Base-by-base conservation (phyloP, 306 rosid genomes). In the peach (Prunus persica) region DNA sequence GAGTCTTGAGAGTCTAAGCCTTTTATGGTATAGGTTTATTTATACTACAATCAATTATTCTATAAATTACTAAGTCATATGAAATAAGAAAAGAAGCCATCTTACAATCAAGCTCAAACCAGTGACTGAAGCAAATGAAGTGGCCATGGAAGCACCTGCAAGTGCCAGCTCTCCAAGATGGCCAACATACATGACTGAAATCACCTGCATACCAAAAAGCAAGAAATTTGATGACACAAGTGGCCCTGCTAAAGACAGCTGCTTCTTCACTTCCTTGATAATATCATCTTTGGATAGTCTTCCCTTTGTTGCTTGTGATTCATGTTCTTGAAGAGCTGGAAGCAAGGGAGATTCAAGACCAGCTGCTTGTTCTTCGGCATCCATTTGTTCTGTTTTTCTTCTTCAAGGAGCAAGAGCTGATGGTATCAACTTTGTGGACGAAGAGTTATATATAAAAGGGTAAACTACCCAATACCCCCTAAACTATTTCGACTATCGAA, bases 101-200 rank as follows among this genome's bases (percentile, higher is more conserved):
- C 80, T 69, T 73, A 85, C 88, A 74, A 85, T 66, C 32, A 82
- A 71, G 72, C 84, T 85, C 67, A 82, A 76, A 22, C 86, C 86
- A 57, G 89, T 82, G 6, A 85, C 86, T 0, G 80, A 68, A 9
- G 84, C 84, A 24, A 85, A 85, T 9, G 89, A 85, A 62, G 84
- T 85, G 32, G 86, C 89, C 84, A 82, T 72, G 1, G 82, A 82
- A 47, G 86, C 86, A 65, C 82, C 79, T 19, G 88, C 68, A 47
- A 85, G 84, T 64, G 88, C 45, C 2, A 85, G 77, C 78, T 82
- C 82, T 15, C 89, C 84, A 24, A 82, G 84, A 58, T 82, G 89
- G 5, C 89, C 89, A 4, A 82, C 84, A 47, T 76, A 85, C 89
- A 82, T 85, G 56, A 85, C 68, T 24, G 89, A 82, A 24, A 79